Conservation (phyloP, 176 grass and related monocot species). For the Pharus latifolius region DNA sequence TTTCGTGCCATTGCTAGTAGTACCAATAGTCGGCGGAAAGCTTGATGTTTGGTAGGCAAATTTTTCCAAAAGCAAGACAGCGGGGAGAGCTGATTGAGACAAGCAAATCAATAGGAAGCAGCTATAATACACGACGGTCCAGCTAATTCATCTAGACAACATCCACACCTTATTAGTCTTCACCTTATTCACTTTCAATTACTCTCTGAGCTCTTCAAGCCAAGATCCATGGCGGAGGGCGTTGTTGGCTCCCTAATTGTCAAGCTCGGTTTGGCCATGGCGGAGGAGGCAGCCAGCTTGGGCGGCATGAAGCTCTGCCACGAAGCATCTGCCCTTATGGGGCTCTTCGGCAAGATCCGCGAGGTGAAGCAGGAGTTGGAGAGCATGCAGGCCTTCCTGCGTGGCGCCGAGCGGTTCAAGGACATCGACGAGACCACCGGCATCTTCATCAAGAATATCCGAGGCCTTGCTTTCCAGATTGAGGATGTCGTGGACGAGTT, state of each 20-base stretch:
- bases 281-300: background rate
- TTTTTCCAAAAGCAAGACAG: no score
- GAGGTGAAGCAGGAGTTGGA: background rate
- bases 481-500: conserved; percentile 1
- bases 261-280: background rate
- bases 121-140: no score
- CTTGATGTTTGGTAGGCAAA: no score
- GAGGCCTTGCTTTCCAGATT: background rate
- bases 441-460: background rate
- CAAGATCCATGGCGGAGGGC: background rate
- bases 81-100: no score
- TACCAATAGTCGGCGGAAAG: no score
- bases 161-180: no score
- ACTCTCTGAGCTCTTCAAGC: no score
- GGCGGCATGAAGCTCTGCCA: background rate
- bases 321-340: background rate
- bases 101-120: no score
- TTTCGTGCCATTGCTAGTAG: no score
- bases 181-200: no score
- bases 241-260: background rate
- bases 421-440: background rate
- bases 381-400: background rate
- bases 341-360: background rate
- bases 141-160: no score
- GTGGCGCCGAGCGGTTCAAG: background rate